Conservation (phyloP, 257 asterid species). For the Dorcoceras hygrometricum region DNA sequence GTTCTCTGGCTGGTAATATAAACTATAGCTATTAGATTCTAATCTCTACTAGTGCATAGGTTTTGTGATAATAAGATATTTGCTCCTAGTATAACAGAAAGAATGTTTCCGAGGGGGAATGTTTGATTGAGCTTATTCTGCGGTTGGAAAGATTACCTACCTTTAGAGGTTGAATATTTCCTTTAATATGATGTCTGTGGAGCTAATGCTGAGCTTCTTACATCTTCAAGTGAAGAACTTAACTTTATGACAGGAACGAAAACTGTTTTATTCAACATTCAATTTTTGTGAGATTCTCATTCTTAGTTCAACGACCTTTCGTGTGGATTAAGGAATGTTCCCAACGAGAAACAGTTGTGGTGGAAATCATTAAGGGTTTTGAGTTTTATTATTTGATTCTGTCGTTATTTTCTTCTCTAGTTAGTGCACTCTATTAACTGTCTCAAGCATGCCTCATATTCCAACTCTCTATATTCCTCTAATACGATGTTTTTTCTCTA, state of each 20-base stretch:
- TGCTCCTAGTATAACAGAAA: neutral
- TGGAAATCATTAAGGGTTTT: too few relatives aligned
- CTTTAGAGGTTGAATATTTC: neutral
- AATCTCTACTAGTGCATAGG: neutral
- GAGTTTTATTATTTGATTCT: too few relatives aligned
- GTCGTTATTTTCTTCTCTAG: neutral
- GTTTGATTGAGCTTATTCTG: neutral
- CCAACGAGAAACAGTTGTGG: neutral
- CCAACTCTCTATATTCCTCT: neutral
- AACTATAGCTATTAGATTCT: neutral
- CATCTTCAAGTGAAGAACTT: neutral
- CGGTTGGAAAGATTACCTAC: too few relatives aligned
- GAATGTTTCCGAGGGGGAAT: neutral
- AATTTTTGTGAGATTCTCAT: too few relatives aligned
- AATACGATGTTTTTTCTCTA: neutral
- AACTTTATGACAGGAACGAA: neutral
- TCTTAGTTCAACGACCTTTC: neutral
- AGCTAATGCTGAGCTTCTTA: neutral
- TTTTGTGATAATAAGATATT: neutral
- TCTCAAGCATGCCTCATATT: neutral
- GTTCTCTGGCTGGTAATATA: neutral
- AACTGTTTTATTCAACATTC: neutral
- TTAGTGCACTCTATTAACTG: neutral
- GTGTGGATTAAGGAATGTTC: neutral
- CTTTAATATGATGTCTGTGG: neutral